These are phyloP conservation scores for Phialophora chinensis DNA, from an alignment of 2,329 filamentous ascomycete genomes.

Conservation along the genomic window DNA sequence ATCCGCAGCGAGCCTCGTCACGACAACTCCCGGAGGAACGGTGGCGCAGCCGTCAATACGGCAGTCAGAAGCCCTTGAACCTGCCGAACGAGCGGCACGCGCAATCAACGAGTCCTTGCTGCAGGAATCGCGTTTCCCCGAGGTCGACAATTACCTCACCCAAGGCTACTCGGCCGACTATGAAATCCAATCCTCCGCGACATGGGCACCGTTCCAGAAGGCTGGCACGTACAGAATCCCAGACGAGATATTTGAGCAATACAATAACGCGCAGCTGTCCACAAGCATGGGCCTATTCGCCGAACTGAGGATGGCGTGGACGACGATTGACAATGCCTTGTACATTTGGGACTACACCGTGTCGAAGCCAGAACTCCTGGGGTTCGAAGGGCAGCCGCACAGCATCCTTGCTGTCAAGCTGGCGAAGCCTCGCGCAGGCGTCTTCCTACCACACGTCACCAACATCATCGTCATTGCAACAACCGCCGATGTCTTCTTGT, in stretches of 20 bases:
- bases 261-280: constrained; percentile 82
- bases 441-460: constrained; percentile 85
- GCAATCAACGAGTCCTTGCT: constrained; percentile 81
- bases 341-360: constrained; percentile 98
- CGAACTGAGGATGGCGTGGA: constrained; percentile 93
- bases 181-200: constrained; percentile 70
- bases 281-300: constrained; percentile 97
- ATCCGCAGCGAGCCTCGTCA: constrained; percentile 18
- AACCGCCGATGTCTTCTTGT: constrained; percentile 78
- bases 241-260: constrained; percentile 88
- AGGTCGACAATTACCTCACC: constrained; percentile 85
- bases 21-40: constrained; percentile 22
- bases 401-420: constrained; percentile 91
- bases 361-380: constrained; percentile 87
- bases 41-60: constrained; percentile 30
- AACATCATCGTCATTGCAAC: constrained; percentile 91
- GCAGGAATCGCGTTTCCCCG: constrained; percentile 78
- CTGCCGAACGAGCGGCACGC: constrained; percentile 78
- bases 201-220: constrained; percentile 90
- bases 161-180: constrained; percentile 95
- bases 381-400: constrained; percentile 86
- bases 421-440: constrained; percentile 80
- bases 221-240: constrained; percentile 87
- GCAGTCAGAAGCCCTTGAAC: constrained; percentile 60
- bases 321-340: constrained; percentile 91